phyloP scores from a whole-genome alignment of 2,329 filamentous ascomycete species.

The Tolypocladium ovalisporum region DNA sequence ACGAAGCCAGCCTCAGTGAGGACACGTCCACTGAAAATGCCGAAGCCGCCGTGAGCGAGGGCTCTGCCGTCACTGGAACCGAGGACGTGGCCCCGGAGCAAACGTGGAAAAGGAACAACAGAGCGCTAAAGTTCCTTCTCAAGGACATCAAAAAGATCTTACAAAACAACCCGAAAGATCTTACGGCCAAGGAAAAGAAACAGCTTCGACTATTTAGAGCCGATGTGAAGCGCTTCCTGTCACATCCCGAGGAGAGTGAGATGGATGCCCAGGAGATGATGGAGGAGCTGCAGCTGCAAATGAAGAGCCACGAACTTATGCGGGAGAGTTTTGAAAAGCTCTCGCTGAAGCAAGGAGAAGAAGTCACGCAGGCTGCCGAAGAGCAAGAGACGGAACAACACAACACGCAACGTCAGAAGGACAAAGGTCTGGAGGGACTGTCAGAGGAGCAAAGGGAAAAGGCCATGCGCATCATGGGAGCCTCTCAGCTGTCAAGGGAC shows the following conservation, averaged over 20 bases:
- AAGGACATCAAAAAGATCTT: slow-evolving; percentile 21
- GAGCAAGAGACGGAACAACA: slow-evolving; percentile 10
- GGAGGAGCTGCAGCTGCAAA: slow-evolving; percentile 19
- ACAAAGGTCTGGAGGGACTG: slow-evolving; percentile 22
- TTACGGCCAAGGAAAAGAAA: slow-evolving; percentile 64
- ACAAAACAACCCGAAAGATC: slow-evolving; percentile 32
- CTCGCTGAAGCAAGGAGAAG: slow-evolving; percentile 7
- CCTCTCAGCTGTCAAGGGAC: slow-evolving; percentile 25
- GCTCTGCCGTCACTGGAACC: not conserved
- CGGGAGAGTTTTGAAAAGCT: slow-evolving; percentile 19
- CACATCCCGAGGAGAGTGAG: slow-evolving; percentile 19
- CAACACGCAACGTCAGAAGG: slow-evolving; percentile 20
- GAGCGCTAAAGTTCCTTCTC: slow-evolving; percentile 16
- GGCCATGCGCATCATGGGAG: slow-evolving; percentile 21
- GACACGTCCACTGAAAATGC: slow-evolving; percentile 11
- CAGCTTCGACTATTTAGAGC: slow-evolving; percentile 63
- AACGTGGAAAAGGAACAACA: slow-evolving; percentile 13
- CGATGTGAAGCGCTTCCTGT: slow-evolving; percentile 51
- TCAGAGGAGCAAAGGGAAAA: slow-evolving; percentile 19
- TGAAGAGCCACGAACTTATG: slow-evolving; percentile 20
- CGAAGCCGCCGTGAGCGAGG: slow-evolving; percentile 10
- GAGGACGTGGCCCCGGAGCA: slow-evolving; percentile 12
- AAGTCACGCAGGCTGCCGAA: slow-evolving; percentile 4
- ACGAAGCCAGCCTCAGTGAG: slow-evolving; percentile 2
- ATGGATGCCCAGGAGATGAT: slow-evolving; percentile 18